Percentiles rank a stretch among this genome's conserved stretches.
phyloP scores from a whole-genome alignment of 2,329 filamentous ascomycete species.

The Orbilia oligospora region DNA sequence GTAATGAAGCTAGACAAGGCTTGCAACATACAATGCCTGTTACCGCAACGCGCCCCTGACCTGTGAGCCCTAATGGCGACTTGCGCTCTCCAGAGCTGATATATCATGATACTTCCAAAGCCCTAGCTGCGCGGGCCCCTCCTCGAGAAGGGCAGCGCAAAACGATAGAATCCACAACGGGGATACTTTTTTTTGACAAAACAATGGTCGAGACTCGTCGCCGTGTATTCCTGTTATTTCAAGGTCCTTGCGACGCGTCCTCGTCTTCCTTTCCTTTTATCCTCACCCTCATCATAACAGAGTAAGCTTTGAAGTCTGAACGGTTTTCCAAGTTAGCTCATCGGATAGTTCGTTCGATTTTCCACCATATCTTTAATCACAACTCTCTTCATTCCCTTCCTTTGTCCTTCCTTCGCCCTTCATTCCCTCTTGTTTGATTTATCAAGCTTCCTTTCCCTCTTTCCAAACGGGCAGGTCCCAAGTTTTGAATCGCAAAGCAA shows the following conservation, averaged over 20 bases:
- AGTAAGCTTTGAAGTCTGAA: conserved; percentile 4
- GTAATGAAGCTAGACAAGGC: conserved; percentile 5
- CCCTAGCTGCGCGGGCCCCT: not conserved
- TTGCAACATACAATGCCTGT: not conserved
- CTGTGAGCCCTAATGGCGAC: not conserved
- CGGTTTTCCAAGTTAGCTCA: not conserved
- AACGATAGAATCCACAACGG: not conserved
- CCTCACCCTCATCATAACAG: not conserved
- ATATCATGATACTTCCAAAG: conserved; percentile 1
- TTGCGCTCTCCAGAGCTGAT: not conserved
- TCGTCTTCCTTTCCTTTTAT: conserved; percentile 1
- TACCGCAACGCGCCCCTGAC: conserved; percentile 21
- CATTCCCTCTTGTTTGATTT: conserved; percentile 22
- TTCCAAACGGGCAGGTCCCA: conserved; percentile 2
- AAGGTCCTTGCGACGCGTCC: conserved; percentile 2
- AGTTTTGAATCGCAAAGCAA: not conserved
- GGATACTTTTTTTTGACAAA: not conserved
- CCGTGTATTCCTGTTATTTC: not conserved
- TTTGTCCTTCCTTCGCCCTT: not conserved
- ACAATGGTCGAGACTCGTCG: not conserved
- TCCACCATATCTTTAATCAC: not conserved
- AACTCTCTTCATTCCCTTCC: not conserved
- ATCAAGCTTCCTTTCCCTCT: not conserved
- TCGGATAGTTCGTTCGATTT: not conserved
- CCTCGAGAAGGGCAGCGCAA: not conserved